These are phyloP conservation scores for Yamadazyma blattariae DNA, from an alignment of 1,139 yeast species.

Conservation along the genomic window DNA sequence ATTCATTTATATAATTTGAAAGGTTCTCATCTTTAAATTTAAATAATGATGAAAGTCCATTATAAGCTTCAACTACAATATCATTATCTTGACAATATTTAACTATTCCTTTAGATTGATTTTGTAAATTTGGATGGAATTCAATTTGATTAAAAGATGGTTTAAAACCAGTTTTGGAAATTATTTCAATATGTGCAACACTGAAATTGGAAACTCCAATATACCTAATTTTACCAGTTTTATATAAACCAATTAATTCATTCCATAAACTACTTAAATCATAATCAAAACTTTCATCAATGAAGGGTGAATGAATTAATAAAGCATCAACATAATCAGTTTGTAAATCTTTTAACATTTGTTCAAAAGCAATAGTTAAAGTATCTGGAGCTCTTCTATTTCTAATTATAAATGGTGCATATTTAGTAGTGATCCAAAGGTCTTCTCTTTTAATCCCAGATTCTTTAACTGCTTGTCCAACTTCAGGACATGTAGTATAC, in stretches of 20 bases:
- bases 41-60: slow-evolving; percentile 36
- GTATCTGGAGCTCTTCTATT: slow-evolving; percentile 6
- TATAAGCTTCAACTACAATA: slow-evolving; percentile 36
- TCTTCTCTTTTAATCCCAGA: slow-evolving; percentile 37
- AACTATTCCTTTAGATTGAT: slow-evolving; percentile 29
- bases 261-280: slow-evolving; percentile 35
- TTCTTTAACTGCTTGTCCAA: slow-evolving; percentile 51
- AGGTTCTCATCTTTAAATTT: slow-evolving; percentile 20
- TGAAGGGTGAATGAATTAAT: slow-evolving; percentile 63
- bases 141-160: slow-evolving; percentile 43
- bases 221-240: slow-evolving; percentile 37
- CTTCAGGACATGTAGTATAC: slow-evolving; percentile 63
- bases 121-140: slow-evolving; percentile 38
- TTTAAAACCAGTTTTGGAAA: no score
- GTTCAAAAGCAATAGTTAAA: slow-evolving; percentile 41
- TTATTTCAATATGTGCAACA: slow-evolving; percentile 25
- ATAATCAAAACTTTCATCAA: slow-evolving; percentile 33
- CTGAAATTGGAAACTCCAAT: slow-evolving; percentile 43
- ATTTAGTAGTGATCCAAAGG: slow-evolving; percentile 57
- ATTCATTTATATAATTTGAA: slow-evolving; percentile 24
- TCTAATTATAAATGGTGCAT: slow-evolving; percentile 34
- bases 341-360: slow-evolving; percentile 34
- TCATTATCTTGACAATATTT: slow-evolving; percentile 24
- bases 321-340: slow-evolving; percentile 69
- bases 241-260: slow-evolving; percentile 37